Conservation (phyloP, 768 basidiomycete genomes). For the Termitomyces sp. region DNA sequence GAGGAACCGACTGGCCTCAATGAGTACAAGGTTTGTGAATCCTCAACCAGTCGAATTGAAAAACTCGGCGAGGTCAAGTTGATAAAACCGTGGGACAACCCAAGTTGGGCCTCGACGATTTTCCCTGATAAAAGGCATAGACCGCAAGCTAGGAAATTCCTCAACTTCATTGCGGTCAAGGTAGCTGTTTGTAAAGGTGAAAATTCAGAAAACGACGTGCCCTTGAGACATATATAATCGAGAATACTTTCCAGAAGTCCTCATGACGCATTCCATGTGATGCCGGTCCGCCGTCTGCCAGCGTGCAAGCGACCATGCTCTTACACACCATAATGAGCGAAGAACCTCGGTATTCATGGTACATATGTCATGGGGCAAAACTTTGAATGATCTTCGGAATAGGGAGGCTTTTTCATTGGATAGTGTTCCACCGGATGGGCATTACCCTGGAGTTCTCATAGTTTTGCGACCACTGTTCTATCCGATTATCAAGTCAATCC, state of each 20-base stretch:
- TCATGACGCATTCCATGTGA: constrained; percentile 7
- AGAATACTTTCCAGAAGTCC: not conserved
- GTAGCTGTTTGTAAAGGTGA: not conserved
- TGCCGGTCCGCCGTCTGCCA: not conserved
- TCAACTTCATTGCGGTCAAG: constrained; percentile 1
- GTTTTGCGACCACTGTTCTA: too few relatives aligned
- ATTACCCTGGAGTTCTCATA: not conserved
- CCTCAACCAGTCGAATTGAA: constrained; percentile 42
- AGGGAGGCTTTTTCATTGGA: not conserved
- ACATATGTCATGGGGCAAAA: not conserved
- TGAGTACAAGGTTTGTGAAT: constrained; percentile 53
- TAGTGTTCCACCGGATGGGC: too few relatives aligned
- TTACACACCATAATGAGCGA: not conserved
- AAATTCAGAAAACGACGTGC: not conserved
- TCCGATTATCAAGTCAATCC: not conserved
- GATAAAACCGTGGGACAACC: constrained; percentile 40
- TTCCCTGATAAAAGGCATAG: constrained; percentile 1
- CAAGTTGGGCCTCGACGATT: constrained; percentile 26
- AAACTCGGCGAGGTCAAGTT: constrained; percentile 41
- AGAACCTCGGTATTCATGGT: not conserved
- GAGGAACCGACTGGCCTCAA: constrained; percentile 30
- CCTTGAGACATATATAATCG: not conserved
- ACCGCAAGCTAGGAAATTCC: not conserved
- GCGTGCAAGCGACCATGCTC: not conserved
- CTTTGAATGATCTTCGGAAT: not conserved